Evolutionary conservation across 768 basidiomycete species (phyloP).

Genomic region (Leccinum longicurvipes): DNA sequence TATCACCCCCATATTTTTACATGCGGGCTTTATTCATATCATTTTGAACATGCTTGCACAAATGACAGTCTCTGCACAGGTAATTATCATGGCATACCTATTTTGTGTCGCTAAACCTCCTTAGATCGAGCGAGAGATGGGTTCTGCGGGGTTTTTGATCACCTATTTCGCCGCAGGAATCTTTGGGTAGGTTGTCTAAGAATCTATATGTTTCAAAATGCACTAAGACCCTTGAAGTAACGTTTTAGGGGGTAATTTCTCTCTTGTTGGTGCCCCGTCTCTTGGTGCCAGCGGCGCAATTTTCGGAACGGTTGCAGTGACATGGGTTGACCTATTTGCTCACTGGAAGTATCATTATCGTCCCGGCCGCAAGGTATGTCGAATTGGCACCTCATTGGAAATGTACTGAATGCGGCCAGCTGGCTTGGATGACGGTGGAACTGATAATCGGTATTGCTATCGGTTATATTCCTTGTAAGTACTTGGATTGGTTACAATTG

Average conservation of each 20-base stretch:
- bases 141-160: conserved; percentile 77
- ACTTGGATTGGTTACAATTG: not conserved
- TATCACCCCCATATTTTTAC: conserved; percentile 85
- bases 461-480: conserved; percentile 78
- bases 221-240: conserved; percentile 45
- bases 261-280: conserved; percentile 82
- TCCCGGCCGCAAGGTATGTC: conserved; percentile 70
- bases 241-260: conserved; percentile 90
- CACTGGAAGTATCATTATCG: conserved; percentile 90
- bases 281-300: conserved; percentile 93
- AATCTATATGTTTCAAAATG: not conserved
- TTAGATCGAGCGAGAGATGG: conserved; percentile 90
- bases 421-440: conserved; percentile 82
- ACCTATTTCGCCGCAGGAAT: conserved; percentile 90
- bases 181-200: conserved; percentile 60
- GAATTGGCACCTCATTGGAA: not conserved
- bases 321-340: conserved; percentile 85
- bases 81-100: conserved; percentile 24
- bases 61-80: conserved; percentile 73
- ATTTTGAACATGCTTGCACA: conserved; percentile 89
- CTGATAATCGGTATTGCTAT: conserved; percentile 82
- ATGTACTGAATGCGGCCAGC: conserved; percentile 37
- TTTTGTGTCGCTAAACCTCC: not conserved
- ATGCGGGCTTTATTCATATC: conserved; percentile 95
- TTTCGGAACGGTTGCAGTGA: conserved; percentile 81